phyloP scores from a whole-genome alignment of 2,329 filamentous ascomycete genomes.

The Claviceps arundinis region DNA sequence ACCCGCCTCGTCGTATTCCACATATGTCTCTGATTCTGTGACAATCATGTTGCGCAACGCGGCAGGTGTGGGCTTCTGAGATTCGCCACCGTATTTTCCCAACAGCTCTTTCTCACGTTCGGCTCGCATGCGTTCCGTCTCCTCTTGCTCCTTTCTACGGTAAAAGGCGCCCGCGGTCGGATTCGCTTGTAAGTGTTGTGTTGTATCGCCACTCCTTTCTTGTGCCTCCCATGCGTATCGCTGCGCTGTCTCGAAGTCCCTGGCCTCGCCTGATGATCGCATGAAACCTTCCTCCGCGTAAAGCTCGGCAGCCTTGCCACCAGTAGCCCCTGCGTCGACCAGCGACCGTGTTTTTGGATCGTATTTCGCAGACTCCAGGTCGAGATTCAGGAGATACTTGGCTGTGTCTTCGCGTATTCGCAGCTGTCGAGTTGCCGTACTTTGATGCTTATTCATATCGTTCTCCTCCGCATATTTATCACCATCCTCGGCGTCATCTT shows the following conservation, averaged over 20 bases:
- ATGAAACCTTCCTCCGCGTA: constrained; percentile 92
- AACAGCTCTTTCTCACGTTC: constrained; percentile 57
- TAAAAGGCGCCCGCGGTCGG: constrained; percentile 82
- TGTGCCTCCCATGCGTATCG: constrained; percentile 91
- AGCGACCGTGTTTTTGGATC: constrained; percentile 91
- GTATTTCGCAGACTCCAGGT: constrained; percentile 93
- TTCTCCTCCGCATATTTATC: constrained; percentile 86
- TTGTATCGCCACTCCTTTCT: constrained; percentile 65
- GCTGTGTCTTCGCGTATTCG: constrained; percentile 92
- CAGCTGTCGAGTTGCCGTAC: constrained; percentile 79
- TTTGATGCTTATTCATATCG: constrained; percentile 90
- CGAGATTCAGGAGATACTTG: constrained; percentile 89
- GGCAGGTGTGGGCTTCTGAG: constrained; percentile 41
- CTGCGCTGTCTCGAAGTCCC: constrained; percentile 82
- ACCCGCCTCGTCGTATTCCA: constrained; percentile 89
- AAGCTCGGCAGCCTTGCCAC: constrained; percentile 65
- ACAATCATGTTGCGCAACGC: constrained; percentile 54
- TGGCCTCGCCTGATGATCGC: constrained; percentile 77
- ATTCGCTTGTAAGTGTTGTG: constrained; percentile 86
- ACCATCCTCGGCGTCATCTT: constrained; percentile 41
- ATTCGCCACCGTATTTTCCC: constrained; percentile 70
- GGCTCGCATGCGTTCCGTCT: constrained; percentile 53
- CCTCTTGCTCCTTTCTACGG: constrained; percentile 66
- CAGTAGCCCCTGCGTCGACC: constrained; percentile 70
- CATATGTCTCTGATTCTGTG: constrained; percentile 70